Conservation (phyloP, 345 rosid species). For the Eucalyptus leucophloia region DNA sequence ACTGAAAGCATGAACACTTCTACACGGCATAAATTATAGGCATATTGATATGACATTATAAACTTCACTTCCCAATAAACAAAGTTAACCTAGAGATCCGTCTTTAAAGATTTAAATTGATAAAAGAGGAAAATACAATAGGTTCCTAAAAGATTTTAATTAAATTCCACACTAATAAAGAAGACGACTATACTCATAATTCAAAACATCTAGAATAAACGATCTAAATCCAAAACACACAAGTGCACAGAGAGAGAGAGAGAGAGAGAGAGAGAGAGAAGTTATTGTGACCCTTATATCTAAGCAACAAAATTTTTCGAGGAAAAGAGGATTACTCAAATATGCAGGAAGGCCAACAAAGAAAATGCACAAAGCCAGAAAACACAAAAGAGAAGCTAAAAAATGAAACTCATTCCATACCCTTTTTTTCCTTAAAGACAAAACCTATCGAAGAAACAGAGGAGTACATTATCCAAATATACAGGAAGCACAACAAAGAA, state of each 20-base stretch:
- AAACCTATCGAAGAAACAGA: neutral
- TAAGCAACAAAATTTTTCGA: neutral
- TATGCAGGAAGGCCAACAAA: neutral
- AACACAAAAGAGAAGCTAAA: neutral
- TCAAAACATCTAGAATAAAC: neutral
- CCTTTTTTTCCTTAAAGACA: neutral
- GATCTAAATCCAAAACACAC: neutral
- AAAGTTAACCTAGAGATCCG: neutral
- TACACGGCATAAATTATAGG: neutral
- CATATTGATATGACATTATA: neutral
- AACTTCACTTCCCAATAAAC: neutral
- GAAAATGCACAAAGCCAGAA: neutral
- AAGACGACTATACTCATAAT: neutral
- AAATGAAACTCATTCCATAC: neutral
- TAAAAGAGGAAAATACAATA: neutral
- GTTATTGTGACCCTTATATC: neutral
- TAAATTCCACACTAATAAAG: neutral
- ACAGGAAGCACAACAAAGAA: neutral
- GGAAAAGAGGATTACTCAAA: neutral
- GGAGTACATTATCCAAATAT: neutral
- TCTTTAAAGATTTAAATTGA: neutral
- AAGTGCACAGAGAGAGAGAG: neutral
- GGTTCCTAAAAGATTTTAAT: neutral
- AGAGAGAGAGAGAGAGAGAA: neutral
- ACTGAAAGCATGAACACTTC: neutral